Base-by-base conservation (phyloP, 2,329 filamentous ascomycete species). In the Calonectria hongkongensis region DNA sequence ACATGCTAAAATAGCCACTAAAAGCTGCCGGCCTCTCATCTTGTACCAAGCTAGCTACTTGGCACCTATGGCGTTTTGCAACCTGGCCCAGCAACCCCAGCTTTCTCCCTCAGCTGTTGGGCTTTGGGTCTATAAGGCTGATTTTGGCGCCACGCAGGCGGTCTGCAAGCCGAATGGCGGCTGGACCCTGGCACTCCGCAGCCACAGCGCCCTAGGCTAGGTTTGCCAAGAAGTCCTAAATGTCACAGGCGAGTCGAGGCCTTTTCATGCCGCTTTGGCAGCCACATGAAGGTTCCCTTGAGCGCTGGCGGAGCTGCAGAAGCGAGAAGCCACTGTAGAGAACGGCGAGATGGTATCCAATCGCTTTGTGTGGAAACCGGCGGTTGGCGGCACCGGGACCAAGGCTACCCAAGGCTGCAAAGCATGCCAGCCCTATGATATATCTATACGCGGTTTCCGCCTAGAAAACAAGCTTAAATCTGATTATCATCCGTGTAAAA, bases 71-170 rank as follows among this genome's bases (percentile, higher is more conserved):
- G 54, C 54, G 36, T 28, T 60, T 25, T 41, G 54, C 36, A n/a
- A 60, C 21, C 54, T 60, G 54, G 54, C 54, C 33, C 54, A 60
- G 54, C 36, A 41, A 60, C 36, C 33, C 54, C 54, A 41, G 54
- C 54, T 60, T 41, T 39, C 18, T 10, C 10, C 21, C 13, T 39
- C 51, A 58, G 30, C 51, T 58, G 51, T 39, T 28, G 30, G n/a
- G 8, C 13, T 58, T 36, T 41, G 54, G 15, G 54, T 41, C 33
- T 41, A 10, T 60, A 60, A 60, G 54, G 54, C 54, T 60, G 54
- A 60, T 60, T 60, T 41, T 9, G 54, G 54, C 54, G 54, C 54
- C 54, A 58, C 54, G 54, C 54, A 58, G 54, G 58, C 58, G 58
- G 58, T 63, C 58, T 63, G 58, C 30, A 60, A 47, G 58, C 39